Evolutionary conservation across 75 land plant genomes (phyloP).

Genomic region (Pseudotsuga menziesii): DNA sequence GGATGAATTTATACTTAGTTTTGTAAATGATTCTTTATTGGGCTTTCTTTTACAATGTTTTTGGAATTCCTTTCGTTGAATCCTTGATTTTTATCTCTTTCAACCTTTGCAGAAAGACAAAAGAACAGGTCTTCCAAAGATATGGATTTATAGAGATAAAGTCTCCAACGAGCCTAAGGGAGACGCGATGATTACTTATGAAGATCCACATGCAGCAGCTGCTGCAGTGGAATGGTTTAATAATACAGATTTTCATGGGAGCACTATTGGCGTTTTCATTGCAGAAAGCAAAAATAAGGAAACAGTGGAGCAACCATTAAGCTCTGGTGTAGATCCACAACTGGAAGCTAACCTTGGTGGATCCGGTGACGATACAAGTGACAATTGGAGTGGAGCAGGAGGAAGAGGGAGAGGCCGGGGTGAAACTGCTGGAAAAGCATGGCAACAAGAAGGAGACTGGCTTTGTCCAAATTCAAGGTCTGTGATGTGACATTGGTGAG

Average conservation of each 20-base stretch:
- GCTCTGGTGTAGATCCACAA: conserved; percentile 14
- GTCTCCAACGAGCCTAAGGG: conserved; percentile 78
- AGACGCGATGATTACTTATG: conserved; percentile 89
- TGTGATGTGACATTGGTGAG: conserved; percentile 98
- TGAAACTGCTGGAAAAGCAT: conserved; percentile 67
- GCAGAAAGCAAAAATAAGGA: conserved; percentile 80
- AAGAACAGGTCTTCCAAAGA: conserved; percentile 71
- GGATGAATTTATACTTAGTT: neutral
- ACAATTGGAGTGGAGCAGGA: conserved; percentile 30
- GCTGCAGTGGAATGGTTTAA: conserved; percentile 96
- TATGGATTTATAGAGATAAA: conserved; percentile 87
- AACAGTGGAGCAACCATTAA: conserved; percentile 13
- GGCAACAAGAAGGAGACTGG: conserved; percentile 99
- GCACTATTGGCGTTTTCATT: conserved; percentile 60
- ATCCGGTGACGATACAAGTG: conserved; percentile 23
- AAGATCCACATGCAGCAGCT: conserved; percentile 90
- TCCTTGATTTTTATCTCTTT: neutral
- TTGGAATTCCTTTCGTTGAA: neutral
- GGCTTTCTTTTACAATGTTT: neutral
- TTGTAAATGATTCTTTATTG: conserved; percentile 3
- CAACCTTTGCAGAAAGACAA: conserved; percentile 70
- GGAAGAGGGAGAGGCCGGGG: conserved; percentile 82
- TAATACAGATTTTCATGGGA: conserved; percentile 92
- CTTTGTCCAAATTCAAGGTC: conserved; percentile 99
- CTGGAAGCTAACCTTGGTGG: conserved; percentile 18